These are phyloP conservation scores for Clarireedia monteithiana DNA, from an alignment of 2,329 filamentous ascomycete species.

Conservation along the genomic window DNA sequence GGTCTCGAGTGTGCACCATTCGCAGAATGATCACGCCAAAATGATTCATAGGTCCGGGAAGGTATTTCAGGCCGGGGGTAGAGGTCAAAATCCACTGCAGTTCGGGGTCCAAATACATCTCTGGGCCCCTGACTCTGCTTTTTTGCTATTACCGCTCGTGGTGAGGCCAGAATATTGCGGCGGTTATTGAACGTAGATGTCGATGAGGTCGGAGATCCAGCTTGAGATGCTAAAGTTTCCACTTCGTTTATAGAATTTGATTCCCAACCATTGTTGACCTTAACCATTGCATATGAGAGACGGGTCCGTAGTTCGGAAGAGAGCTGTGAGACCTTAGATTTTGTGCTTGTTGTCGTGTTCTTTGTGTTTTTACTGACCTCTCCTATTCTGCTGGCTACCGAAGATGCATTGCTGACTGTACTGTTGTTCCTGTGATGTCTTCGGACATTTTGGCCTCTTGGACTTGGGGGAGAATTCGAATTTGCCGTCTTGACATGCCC, in stretches of 20 bases:
- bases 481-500: constrained; percentile 57
- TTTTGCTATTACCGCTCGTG: constrained; percentile 36
- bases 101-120: constrained; percentile 9
- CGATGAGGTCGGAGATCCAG: constrained; percentile 54
- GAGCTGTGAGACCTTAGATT: constrained; percentile 23
- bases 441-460: constrained; percentile 9
- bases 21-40: constrained; percentile 36
- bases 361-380: constrained; percentile 48
- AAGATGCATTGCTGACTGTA: constrained; percentile 52
- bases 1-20: constrained; percentile 15
- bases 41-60: constrained; percentile 35
- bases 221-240: constrained; percentile 64
- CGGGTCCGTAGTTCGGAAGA: constrained; percentile 66
- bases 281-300: constrained; percentile 88
- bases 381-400: constrained; percentile 62
- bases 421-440: constrained; percentile 68
- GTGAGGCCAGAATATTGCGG: constrained; percentile 46
- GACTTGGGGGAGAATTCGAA: constrained; percentile 37
- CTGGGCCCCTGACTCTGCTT: constrained; percentile 24
- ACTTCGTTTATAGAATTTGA: constrained; percentile 69
- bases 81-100: constrained; percentile 27
- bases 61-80: constrained; percentile 27
- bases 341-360: neutral
- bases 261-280: constrained; percentile 87
- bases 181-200: constrained; percentile 46